A percentile compares a stretch with the other conserved stretches of the same genome.
Conservation (phyloP, 768 basidiomycete genomes). For the Tylopilus sp. region DNA sequence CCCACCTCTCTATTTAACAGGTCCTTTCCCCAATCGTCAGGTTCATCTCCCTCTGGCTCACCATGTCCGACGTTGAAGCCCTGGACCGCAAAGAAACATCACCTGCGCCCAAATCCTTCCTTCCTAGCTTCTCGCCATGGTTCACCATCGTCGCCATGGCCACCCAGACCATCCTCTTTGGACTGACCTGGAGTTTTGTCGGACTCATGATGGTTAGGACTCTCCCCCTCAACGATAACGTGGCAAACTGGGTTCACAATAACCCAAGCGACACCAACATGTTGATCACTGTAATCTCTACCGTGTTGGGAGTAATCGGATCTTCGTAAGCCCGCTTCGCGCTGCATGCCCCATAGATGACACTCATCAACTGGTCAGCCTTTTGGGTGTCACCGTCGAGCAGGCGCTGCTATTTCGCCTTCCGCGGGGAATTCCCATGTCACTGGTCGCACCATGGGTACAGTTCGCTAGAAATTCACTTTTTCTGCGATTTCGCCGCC, state of each 20-base stretch:
- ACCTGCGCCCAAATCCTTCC: neutral
- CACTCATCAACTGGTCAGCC: neutral
- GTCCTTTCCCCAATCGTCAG: no score
- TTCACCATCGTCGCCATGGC: neutral
- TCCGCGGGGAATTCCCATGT: neutral
- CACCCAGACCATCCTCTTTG: neutral
- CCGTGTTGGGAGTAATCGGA: neutral
- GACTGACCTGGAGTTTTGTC: neutral
- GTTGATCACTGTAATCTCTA: neutral
- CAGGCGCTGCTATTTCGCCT: neutral
- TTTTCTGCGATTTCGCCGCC: neutral
- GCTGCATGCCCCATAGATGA: neutral
- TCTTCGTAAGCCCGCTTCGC: neutral
- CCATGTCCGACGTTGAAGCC: neutral
- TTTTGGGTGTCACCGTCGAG: neutral
- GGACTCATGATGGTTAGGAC: neutral
- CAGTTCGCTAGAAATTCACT: neutral
- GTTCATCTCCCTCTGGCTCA: neutral
- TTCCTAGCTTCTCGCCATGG: neutral
- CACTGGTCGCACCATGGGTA: neutral
- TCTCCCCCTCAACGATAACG: neutral
- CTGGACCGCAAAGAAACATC: neutral
- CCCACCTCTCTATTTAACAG: no score
- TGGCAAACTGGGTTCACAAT: neutral
- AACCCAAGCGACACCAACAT: neutral